Conservation (phyloP, 1,139 yeast genomes). For the Yamadazyma oceani region DNA sequence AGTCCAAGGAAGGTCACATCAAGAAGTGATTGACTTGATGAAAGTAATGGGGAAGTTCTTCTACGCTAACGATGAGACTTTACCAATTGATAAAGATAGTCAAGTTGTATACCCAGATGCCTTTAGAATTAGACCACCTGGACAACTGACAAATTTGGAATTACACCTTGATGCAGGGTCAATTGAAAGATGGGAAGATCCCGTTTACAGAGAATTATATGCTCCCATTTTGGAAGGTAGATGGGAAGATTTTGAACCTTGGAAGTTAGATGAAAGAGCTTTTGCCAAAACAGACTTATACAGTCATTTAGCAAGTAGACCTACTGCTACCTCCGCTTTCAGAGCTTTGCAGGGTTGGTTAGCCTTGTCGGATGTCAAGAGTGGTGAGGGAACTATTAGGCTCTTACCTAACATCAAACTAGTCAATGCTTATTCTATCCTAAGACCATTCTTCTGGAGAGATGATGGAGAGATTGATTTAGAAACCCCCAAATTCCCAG, state of each 20-base stretch:
- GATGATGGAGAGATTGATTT: conserved; percentile 27
- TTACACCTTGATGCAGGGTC: conserved; percentile 49
- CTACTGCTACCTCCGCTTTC: conserved; percentile 39
- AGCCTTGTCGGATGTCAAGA: conserved; percentile 32
- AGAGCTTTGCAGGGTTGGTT: conserved; percentile 53
- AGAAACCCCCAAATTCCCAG: conserved; percentile 24
- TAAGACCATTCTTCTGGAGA: conserved; percentile 46
- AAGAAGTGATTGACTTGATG: conserved; percentile 31
- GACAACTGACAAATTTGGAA: conserved; percentile 34
- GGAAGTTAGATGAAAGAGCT: conserved; percentile 36
- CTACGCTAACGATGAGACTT: conserved; percentile 26
- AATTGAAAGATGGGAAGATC: conserved; percentile 37
- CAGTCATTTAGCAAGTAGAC: conserved; percentile 20
- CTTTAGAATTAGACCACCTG: conserved; percentile 44
- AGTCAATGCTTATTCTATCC: conserved; percentile 40
- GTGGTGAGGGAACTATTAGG: conserved; percentile 46
- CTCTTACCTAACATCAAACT: conserved; percentile 40
- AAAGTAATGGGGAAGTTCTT: conserved; percentile 33
- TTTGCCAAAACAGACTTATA: conserved; percentile 37
- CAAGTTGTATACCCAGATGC: conserved; percentile 40
- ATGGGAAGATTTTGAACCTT: conserved; percentile 51
- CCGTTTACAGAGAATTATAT: conserved; percentile 38
- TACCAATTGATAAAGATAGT: conserved; percentile 26
- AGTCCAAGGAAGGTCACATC: conserved; percentile 42
- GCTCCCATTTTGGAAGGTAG: conserved; percentile 39